Conservation (phyloP, 1,139 yeast species). For the Taphrina deformans region DNA sequence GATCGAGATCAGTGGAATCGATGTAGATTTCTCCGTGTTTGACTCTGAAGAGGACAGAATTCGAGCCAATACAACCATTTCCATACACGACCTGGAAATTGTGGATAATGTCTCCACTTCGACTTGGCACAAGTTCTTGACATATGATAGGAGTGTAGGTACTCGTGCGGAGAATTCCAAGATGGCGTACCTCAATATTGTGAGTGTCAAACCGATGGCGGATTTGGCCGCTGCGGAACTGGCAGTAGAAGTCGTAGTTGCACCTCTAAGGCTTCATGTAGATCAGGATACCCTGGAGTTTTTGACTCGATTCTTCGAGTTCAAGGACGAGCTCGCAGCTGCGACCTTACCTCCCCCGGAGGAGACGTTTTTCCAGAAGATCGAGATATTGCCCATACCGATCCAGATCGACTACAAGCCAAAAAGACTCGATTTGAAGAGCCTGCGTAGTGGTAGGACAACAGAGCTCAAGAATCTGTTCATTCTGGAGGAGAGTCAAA, state of each 20-base stretch:
- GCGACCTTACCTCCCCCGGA: conserved; percentile 36
- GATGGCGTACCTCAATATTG: conserved; percentile 59
- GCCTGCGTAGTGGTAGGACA: conserved; percentile 79
- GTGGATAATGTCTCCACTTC: conserved; percentile 82
- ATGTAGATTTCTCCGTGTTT: conserved; percentile 52
- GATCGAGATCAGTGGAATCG: conserved; percentile 58
- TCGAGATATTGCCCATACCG: conserved; percentile 61
- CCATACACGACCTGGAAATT: conserved; percentile 59
- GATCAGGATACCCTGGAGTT: conserved; percentile 95
- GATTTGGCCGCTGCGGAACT: conserved; percentile 69
- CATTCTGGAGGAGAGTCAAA: conserved; percentile 78
- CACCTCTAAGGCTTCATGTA: conserved; percentile 78
- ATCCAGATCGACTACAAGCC: conserved; percentile 89
- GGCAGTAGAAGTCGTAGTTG: conserved; percentile 55
- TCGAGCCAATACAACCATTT: conserved; percentile 52
- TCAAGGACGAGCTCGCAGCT: conserved; percentile 55
- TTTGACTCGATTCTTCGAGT: conserved; percentile 72
- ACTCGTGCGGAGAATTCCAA: conserved; percentile 66
- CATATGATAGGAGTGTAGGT: conserved; percentile 66
- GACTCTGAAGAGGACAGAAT: conserved; percentile 50
- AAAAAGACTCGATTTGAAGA: conserved; percentile 77
- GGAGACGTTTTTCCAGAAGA: conserved; percentile 52
- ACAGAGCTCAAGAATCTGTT: conserved; percentile 86
- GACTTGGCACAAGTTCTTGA: conserved; percentile 83
- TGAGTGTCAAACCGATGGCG: conserved; percentile 66